These are phyloP conservation scores for Heliosperma pusillum DNA, from an alignment of 148 eudicot species.

Conservation along the genomic window DNA sequence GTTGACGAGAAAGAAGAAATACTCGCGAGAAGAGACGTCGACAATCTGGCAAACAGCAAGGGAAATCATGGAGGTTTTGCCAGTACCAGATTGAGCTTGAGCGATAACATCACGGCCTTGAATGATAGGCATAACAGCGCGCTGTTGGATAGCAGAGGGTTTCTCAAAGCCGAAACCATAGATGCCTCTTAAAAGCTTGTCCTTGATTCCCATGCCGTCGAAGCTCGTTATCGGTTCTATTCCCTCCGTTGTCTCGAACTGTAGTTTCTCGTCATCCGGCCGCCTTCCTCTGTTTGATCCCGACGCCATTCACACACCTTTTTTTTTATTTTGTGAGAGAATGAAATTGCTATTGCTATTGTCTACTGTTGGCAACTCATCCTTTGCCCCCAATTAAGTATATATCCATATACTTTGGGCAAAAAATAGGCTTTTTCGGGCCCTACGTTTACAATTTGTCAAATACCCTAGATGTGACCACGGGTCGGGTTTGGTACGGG, in stretches of 20 bases:
- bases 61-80: slow-evolving; percentile 90
- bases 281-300: slow-evolving; percentile 43
- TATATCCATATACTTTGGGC: no score
- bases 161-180: slow-evolving; percentile 79
- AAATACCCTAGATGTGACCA: no score
- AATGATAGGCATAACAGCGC: slow-evolving; percentile 77
- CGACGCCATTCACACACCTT: slow-evolving; percentile 22
- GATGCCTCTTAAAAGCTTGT: slow-evolving; percentile 71
- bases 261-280: slow-evolving; percentile 62
- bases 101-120: slow-evolving; percentile 91
- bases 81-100: slow-evolving; percentile 96
- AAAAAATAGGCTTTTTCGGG: no score
- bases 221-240: slow-evolving; percentile 66
- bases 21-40: slow-evolving; percentile 73
- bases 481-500: no score
- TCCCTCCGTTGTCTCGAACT: slow-evolving; percentile 70
- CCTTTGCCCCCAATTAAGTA: no score
- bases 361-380: no score
- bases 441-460: no score
- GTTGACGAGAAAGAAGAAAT: slow-evolving; percentile 11
- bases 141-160: slow-evolving; percentile 92
- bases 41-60: slow-evolving; percentile 84
- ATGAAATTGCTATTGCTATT: no score
- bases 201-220: slow-evolving; percentile 84
- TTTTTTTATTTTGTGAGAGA: no score